Percentiles rank a stretch among this genome's conserved stretches.
Evolutionary conservation across 2,329 filamentous ascomycete genomes (phyloP).

Genomic region (Ceratocystis variospora): DNA sequence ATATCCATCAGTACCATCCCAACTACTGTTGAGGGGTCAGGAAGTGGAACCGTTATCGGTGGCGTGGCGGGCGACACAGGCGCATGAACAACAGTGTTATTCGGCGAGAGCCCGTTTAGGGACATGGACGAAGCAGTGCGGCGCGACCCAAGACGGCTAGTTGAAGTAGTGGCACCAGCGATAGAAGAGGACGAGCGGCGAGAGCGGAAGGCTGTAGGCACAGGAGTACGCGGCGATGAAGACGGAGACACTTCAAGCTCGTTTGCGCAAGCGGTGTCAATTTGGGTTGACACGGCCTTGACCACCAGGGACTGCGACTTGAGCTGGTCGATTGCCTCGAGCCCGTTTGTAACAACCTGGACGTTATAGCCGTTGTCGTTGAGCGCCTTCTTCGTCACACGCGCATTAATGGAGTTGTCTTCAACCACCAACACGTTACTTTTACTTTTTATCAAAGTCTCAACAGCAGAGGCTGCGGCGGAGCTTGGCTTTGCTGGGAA

Average conservation of each 20-base stretch:
- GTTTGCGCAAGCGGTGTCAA: background rate
- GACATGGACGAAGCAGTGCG: conserved; percentile 8
- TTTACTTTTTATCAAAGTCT: conserved; percentile 17
- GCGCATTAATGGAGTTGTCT: conserved; percentile 48
- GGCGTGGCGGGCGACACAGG: background rate
- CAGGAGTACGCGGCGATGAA: background rate
- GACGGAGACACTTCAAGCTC: background rate
- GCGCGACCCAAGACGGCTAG: background rate
- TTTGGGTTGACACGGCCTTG: background rate
- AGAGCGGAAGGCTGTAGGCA: conserved; percentile 11
- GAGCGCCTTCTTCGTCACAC: conserved; percentile 39
- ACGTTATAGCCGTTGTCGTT: conserved; percentile 37
- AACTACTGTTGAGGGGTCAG: conserved; percentile 24
- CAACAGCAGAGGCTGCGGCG: conserved; percentile 2
- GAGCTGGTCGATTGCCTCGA: conserved; percentile 40
- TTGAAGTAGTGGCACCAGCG: conserved; percentile 12
- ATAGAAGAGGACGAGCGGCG: conserved; percentile 14
- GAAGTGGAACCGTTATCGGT: background rate
- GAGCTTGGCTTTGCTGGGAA: background rate
- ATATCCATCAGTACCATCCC: conserved; percentile 61
- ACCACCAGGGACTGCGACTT: conserved; percentile 15
- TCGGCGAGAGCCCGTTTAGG: background rate
- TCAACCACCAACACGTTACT: conserved; percentile 42
- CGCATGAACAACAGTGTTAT: background rate
- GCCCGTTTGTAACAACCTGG: conserved; percentile 42